These are phyloP conservation scores for Fusarium cicatricum DNA, from an alignment of 2,329 filamentous ascomycete species.

Conservation along the genomic window DNA sequence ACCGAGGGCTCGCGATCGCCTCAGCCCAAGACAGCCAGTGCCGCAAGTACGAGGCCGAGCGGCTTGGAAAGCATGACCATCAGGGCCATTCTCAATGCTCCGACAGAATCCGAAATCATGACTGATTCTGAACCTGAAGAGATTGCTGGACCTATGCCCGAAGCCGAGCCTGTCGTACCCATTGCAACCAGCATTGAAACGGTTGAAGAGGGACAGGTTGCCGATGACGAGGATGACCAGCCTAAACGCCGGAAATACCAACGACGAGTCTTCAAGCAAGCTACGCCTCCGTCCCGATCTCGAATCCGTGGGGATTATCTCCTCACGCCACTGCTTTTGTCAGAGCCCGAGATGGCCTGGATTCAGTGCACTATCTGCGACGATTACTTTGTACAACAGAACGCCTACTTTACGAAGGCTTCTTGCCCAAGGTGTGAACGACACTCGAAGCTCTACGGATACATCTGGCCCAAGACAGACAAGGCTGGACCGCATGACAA, in stretches of 20 bases:
- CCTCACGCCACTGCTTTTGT: slow-evolving; percentile 78
- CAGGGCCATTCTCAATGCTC: slow-evolving; percentile 45
- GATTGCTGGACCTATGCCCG: slow-evolving; percentile 10
- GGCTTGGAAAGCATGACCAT: slow-evolving; percentile 45
- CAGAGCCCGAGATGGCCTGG: slow-evolving; percentile 81
- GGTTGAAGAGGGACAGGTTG: slow-evolving; percentile 25
- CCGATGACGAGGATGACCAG: slow-evolving; percentile 22
- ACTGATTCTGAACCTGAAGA: slow-evolving; percentile 25
- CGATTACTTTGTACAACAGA: slow-evolving; percentile 83
- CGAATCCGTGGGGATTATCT: slow-evolving; percentile 82
- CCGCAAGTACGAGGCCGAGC: neutral
- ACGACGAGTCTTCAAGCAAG: slow-evolving; percentile 46
- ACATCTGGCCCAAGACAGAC: slow-evolving; percentile 95
- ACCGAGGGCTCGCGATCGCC: slow-evolving; percentile 40
- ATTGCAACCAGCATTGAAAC: slow-evolving; percentile 39
- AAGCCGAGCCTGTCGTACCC: slow-evolving; percentile 18
- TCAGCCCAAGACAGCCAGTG: slow-evolving; percentile 18
- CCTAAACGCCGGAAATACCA: slow-evolving; percentile 48
- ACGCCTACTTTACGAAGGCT: slow-evolving; percentile 85
- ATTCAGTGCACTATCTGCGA: slow-evolving; percentile 88
- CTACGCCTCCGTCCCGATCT: slow-evolving; percentile 44
- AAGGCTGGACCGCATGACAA: slow-evolving; percentile 77
- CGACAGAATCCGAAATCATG: slow-evolving; percentile 29
- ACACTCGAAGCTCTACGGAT: slow-evolving; percentile 95
- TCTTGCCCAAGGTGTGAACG: slow-evolving; percentile 93